Percentiles rank a stretch among this genome's conserved stretches.
phyloP scores from a whole-genome alignment of 2,329 filamentous ascomycete species.

The Colletotrichum chlorophyti region DNA sequence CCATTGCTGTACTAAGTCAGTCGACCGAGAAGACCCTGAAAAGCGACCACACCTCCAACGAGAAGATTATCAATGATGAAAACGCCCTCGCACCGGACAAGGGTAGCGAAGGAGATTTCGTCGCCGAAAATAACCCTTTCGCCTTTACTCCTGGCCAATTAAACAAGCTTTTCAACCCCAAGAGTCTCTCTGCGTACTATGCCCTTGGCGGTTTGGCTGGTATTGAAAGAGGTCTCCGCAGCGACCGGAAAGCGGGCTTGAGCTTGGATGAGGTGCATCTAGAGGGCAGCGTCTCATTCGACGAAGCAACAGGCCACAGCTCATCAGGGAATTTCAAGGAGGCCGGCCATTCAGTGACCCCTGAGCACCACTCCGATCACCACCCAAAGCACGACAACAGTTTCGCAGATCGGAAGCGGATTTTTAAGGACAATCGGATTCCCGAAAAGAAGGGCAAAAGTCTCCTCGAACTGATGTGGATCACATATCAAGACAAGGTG shows the following conservation, averaged over 20 bases:
- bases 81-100: constrained; percentile 78
- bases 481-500: constrained; percentile 85
- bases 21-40: constrained; percentile 51
- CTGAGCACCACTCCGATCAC: not conserved
- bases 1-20: constrained; percentile 57
- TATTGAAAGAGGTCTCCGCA: constrained; percentile 79
- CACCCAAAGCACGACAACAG: constrained; percentile 31
- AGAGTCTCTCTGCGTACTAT: constrained; percentile 82
- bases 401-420: constrained; percentile 71
- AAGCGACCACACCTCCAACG: constrained; percentile 49
- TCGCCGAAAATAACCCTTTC: constrained; percentile 81
- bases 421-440: constrained; percentile 75
- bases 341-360: not conserved
- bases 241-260: constrained; percentile 75
- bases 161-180: constrained; percentile 88
- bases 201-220: constrained; percentile 80
- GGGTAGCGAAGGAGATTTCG: constrained; percentile 78
- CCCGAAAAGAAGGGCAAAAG: constrained; percentile 79
- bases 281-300: constrained; percentile 72
- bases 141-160: constrained; percentile 85
- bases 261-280: constrained; percentile 77
- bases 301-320: constrained; percentile 62
- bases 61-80: constrained; percentile 67
- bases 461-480: constrained; percentile 77
- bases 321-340: constrained; percentile 26